Evolutionary conservation across 352 stramenopile genomes (phyloP), one percentile per base, ranked within the genome.

Genomic region (Pelagophyceae sp.): DNA sequence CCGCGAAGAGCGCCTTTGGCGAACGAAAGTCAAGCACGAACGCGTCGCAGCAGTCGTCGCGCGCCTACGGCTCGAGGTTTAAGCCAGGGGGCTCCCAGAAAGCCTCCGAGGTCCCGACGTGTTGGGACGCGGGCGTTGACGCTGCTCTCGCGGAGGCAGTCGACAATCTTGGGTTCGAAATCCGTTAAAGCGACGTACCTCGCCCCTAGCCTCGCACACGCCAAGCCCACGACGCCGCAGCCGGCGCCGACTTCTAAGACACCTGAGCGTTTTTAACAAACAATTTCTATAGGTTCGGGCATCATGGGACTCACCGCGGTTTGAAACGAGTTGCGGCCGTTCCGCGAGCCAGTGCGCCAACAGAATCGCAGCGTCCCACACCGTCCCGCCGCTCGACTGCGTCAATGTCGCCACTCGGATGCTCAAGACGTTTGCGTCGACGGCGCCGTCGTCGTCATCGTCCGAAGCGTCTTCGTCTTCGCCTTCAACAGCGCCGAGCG

Each of bases 221-320:
- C 38, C 15, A 74, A 37, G 67, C 67, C 67, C 20, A 74, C 67
- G 67, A 31, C 67, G 67, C 67, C 67, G 67, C 35, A 58, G 67
- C 67, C 67, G 1, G 67, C 67, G 67, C 67, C 67, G 35, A 74
- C 20, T 37, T 74, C 67, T 1, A 74, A 19, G 67, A 51, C 31
- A 1, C 33, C 5, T n/a, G n/a, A n/a, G n/a, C n/a, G n/a, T n/a
- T n/a, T n/a, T n/a, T n/a, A n/a, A n/a, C n/a, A n/a, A n/a, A n/a
- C n/a, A n/a, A n/a, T n/a, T n/a, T n/a, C n/a, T n/a, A n/a, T n/a
- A n/a, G n/a, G n/a, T n/a, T n/a, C n/a, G n/a, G n/a, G n/a, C n/a
- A n/a, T n/a, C n/a, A n/a, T n/a, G n/a, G n/a, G n/a, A n/a, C n/a
- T n/a, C n/a, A n/a, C n/a, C n/a, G n/a, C n/a, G n/a, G n/a, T n/a